Conservation (phyloP, 768 basidiomycete genomes). For the Ramaria sp. region DNA sequence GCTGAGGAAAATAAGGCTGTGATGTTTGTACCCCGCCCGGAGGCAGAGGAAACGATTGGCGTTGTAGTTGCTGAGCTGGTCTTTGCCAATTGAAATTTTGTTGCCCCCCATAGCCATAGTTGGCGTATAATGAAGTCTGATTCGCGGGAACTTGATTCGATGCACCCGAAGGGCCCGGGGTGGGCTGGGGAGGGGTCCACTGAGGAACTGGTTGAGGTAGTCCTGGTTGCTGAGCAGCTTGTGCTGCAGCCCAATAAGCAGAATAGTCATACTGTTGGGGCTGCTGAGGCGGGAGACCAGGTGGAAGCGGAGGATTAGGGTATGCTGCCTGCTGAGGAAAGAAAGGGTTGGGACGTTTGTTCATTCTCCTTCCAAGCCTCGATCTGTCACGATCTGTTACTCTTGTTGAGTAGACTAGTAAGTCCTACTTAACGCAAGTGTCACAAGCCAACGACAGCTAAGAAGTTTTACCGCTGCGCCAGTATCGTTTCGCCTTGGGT, state of each 20-base stretch:
- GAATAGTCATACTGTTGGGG: conserved; percentile 56
- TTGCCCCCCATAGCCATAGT: conserved; percentile 82
- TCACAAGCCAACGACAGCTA: neutral
- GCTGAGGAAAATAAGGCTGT: conserved; percentile 10
- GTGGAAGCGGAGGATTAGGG: conserved; percentile 68
- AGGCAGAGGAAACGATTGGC: conserved; percentile 48
- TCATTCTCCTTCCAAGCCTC: neutral
- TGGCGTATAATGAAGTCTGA: conserved; percentile 79
- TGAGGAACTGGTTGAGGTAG: conserved; percentile 41
- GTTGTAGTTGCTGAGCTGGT: conserved; percentile 24
- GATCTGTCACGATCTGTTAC: neutral
- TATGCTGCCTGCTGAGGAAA: conserved; percentile 2
- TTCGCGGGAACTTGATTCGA: conserved; percentile 36
- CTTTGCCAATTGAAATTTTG: conserved; percentile 35
- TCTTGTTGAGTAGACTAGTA: neutral
- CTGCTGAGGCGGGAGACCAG: conserved; percentile 65
- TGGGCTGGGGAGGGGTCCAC: conserved; percentile 44
- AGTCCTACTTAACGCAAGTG: neutral
- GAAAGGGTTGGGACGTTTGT: conserved; percentile 9
- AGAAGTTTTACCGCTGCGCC: neutral
- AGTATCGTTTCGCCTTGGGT: neutral
- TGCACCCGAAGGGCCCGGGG: conserved; percentile 26
- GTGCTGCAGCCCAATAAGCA: conserved; percentile 60
- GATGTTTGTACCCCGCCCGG: conserved; percentile 29
- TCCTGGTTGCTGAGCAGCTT: conserved; percentile 35